A percentile compares a stretch with the other conserved stretches of the same genome.
Evolutionary conservation across 2,329 filamentous ascomycete genomes (phyloP).

Genomic region (Stagonosporopsis cucurbitacearum): DNA sequence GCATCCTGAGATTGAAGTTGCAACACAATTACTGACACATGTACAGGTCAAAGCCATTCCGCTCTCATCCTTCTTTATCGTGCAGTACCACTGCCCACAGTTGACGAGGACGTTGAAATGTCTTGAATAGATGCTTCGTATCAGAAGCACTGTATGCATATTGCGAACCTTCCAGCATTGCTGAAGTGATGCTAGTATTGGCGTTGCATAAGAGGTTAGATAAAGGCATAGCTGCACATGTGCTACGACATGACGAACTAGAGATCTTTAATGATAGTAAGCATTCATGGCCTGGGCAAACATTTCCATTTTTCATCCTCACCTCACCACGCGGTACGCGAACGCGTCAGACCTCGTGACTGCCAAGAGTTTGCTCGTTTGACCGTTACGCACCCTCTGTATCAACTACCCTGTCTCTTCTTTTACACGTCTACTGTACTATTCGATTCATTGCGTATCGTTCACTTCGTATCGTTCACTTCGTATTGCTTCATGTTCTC

Average conservation of each 20-base stretch:
- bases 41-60: slow-evolving; percentile 73
- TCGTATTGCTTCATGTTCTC: slow-evolving; percentile 17
- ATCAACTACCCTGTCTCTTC: not conserved
- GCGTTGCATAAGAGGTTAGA: slow-evolving; percentile 41
- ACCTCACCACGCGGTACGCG: slow-evolving; percentile 28
- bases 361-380: slow-evolving; percentile 10
- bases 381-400: not conserved
- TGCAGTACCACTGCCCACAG: slow-evolving; percentile 71
- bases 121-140: slow-evolving; percentile 22
- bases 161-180: slow-evolving; percentile 12
- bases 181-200: slow-evolving; percentile 26
- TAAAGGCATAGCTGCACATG: slow-evolving; percentile 26
- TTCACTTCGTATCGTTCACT: not conserved
- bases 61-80: slow-evolving; percentile 81
- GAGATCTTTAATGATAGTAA: slow-evolving; percentile 12
- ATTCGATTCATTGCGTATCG: slow-evolving; percentile 7
- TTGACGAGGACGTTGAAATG: slow-evolving; percentile 55
- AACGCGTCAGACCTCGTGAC: slow-evolving; percentile 20
- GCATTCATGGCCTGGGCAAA: not conserved
- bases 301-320: slow-evolving; percentile 11
- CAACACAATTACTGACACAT: slow-evolving; percentile 23
- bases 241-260: slow-evolving; percentile 29
- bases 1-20: slow-evolving; percentile 32
- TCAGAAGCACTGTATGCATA: slow-evolving; percentile 12
- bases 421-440: not conserved